Conservation (phyloP, 352 stramenopile genomes). For the Phytophthora chlamydospora region DNA sequence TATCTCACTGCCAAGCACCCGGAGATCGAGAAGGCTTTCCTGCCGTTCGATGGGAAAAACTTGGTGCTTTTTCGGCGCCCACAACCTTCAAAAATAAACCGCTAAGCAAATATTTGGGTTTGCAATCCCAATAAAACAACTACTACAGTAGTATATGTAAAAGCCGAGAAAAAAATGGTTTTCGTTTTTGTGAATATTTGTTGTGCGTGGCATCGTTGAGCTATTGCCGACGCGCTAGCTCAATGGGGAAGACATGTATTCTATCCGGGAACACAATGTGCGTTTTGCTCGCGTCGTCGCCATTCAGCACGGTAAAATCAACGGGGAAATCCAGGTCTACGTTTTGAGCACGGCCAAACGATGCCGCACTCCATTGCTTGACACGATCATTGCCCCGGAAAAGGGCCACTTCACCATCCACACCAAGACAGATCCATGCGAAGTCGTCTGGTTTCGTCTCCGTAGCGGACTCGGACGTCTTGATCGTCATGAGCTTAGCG, state of each 20-base stretch:
- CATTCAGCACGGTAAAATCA: constrained; percentile 31
- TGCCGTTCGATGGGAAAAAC: constrained; percentile 88
- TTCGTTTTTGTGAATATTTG: not conserved
- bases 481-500: constrained; percentile 42
- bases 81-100: constrained; percentile 1
- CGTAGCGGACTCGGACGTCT: not conserved
- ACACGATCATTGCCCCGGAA: constrained; percentile 42
- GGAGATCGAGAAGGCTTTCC: constrained; percentile 60
- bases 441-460: constrained; percentile 16
- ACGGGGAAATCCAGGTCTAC: constrained; percentile 28
- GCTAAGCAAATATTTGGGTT: not conserved
- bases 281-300: not conserved
- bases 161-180: constrained; percentile 1
- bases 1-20: constrained; percentile 81
- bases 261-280: constrained; percentile 41
- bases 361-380: constrained; percentile 32
- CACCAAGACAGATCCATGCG: constrained; percentile 47
- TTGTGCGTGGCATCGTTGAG: not conserved
- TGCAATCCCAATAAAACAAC: not conserved
- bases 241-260: constrained; percentile 35
- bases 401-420: constrained; percentile 42
- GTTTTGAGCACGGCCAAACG: constrained; percentile 9
- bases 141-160: no score
- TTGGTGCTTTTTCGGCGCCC: constrained; percentile 70
- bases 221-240: constrained; percentile 19